Evolutionary conservation across 768 basidiomycete genomes (phyloP), one percentile per base, ranked within the genome.

Genomic region (Podaxis sp.): DNA sequence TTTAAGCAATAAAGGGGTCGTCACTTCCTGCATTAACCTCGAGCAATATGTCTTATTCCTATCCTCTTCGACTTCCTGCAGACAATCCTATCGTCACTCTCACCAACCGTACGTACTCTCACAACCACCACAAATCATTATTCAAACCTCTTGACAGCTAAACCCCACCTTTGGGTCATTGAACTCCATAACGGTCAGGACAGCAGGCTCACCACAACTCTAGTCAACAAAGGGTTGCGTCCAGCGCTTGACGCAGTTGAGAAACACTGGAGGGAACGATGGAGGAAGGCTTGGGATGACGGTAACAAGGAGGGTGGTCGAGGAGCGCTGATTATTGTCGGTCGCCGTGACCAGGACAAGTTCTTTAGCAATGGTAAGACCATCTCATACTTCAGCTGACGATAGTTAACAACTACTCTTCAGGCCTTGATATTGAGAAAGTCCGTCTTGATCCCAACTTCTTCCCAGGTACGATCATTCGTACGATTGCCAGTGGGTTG

Each of bases 361-460:
- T 95, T 93, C 80, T 95, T 95, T 74, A 92, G 89, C 75, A 94
- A 93, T 67, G 92, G 92, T 84, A 61, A 30, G 77, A 64, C 28
- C 39, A 17, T 8, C 24, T 33, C 19, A 24, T 5, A 42, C 12
- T 49, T 28, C 33, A 48, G 40, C 13, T 46, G 24, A 15, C 56
- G 42, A 53, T 54, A 11, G 12, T 57, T 40, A 4, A 26, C 57
- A 26, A n/a, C 2, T 13, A n/a, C 2, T 13, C n/a, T 44, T 3
- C 63, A 90, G 89, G 89, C 1, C 83, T 94, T 64, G 86, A 90
- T 70, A 88, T 84, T 65, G 79, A 77, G 3, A 83, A 77, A 42
- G 75, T 83, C 6, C 70, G 77, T 33, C 72, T 75, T 33, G 80
- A 92, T 65, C 79, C 82, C 9, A 80, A 79, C 63, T 93, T 90